Base-by-base conservation (phyloP, 2,329 filamentous ascomycete genomes). In the Nothophaeocryptopus gaeumannii region DNA sequence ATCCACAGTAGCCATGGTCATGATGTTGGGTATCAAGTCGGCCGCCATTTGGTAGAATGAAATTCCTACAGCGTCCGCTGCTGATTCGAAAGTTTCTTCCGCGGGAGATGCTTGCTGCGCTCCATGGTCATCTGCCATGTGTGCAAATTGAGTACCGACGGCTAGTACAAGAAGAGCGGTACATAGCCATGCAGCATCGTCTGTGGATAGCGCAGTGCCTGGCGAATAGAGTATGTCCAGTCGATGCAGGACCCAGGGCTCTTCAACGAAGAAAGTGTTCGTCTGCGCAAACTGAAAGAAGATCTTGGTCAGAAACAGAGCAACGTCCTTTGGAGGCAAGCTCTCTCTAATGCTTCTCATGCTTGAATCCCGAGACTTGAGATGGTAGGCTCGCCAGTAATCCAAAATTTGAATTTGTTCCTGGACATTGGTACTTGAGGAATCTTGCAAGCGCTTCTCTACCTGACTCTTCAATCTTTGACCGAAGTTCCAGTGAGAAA, bases 1-100 rank as follows among this genome's bases (percentile, higher is more conserved):
- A 30, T 81, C 75, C 9, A 81, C 69, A 2, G 78, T 81, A 0
- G 78, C 75, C 2, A 77, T 74, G 1, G 78, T 77, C 48, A 82
- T 79, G 34, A 80, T 74, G 51, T 82, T 79, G 1, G 79, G 78
- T 1, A 82, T 67, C 7, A 82, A 65, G 51, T 75, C 76, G 14
- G 74, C 76, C 0, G 79, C 78, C 56, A 77, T 76, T 50, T 80
- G 76, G 54, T 82, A 81, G 52, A 82, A 80, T 16, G 75, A 76
- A 5, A 79, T 68, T 3, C 79, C 79, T 1, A 80, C 72, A 16
- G 50, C 50, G 35, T 49, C 52, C 11, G 52, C 52, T 8, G 50
- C 52, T 8, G 45, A 48, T 29, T 51, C 45, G 9, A 48, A 38
- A 71, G 45, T 72, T 66, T 66, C 71, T 67, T 45, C 45, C 14